Evolutionary conservation across 495 filamentous ascomycete species (phyloP).

Genomic region (Neurospora sp.): DNA sequence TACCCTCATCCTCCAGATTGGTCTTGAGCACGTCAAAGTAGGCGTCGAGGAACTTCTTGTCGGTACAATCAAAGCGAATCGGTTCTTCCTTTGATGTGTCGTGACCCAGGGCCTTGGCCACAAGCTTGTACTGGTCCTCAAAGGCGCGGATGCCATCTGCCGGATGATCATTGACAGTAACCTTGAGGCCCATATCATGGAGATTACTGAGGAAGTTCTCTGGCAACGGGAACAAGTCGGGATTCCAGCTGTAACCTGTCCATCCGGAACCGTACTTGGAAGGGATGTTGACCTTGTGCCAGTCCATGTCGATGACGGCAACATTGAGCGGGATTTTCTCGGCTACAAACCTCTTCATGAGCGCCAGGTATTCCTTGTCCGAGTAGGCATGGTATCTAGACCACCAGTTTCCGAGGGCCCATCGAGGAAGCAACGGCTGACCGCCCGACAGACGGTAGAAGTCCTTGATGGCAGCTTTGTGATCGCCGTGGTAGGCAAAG

Average conservation of each 20-base stretch:
- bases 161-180: slow-evolving; percentile 49
- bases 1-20: slow-evolving; percentile 36
- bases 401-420: slow-evolving; percentile 55
- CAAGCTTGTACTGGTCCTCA: slow-evolving; percentile 43
- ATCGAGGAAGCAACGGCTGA: slow-evolving; percentile 47
- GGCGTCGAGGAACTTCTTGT: slow-evolving; percentile 42
- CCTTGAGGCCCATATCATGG: slow-evolving; percentile 32
- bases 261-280: slow-evolving; percentile 34
- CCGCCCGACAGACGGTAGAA: slow-evolving; percentile 45
- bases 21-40: slow-evolving; percentile 47
- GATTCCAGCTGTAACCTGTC: slow-evolving; percentile 56
- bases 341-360: slow-evolving; percentile 40
- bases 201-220: slow-evolving; percentile 31
- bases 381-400: slow-evolving; percentile 47
- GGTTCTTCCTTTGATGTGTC: slow-evolving; percentile 35
- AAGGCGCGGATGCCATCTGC: slow-evolving; percentile 40
- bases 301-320: slow-evolving; percentile 53
- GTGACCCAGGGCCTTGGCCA: slow-evolving; percentile 37
- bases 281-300: slow-evolving; percentile 39
- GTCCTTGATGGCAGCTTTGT: slow-evolving; percentile 42
- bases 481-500: slow-evolving; percentile 46
- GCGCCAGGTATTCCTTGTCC: slow-evolving; percentile 37
- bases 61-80: slow-evolving; percentile 44
- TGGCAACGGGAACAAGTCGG: slow-evolving; percentile 43
- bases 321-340: slow-evolving; percentile 44